phyloP scores from a whole-genome alignment of 129 eudicot species.

The Scalesia atractyloides region DNA sequence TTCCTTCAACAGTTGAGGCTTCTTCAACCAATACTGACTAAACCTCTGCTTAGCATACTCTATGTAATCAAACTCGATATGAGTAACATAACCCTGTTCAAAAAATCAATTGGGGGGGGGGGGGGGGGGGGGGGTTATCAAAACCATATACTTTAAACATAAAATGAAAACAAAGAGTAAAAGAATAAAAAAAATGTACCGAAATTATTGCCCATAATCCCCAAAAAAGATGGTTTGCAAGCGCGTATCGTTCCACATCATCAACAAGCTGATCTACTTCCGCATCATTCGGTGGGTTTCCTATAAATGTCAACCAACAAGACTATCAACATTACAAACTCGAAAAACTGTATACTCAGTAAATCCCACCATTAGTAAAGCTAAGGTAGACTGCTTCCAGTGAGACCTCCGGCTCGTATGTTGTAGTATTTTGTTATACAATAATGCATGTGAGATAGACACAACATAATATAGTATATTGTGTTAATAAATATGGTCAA shows the following conservation, averaged over 20 bases:
- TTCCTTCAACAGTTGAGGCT: slow-evolving; percentile 26
- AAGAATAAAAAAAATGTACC: slow-evolving; percentile 38
- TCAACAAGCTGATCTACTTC: slow-evolving; percentile 55
- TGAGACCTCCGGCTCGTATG: too few relatives aligned
- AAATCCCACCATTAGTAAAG: too few relatives aligned
- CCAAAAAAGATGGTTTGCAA: slow-evolving; percentile 93
- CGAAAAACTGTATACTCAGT: too few relatives aligned
- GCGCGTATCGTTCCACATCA: slow-evolving; percentile 68
- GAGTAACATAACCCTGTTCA: slow-evolving; percentile 55
- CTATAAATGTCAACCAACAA: slow-evolving; percentile 36
- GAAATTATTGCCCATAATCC: slow-evolving; percentile 91
- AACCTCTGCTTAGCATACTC: slow-evolving; percentile 66
- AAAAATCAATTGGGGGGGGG: neutral
- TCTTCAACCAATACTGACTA: slow-evolving; percentile 40
- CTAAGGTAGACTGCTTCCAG: too few relatives aligned
- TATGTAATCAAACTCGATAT: slow-evolving; percentile 66
- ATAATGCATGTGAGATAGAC: too few relatives aligned
- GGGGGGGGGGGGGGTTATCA: neutral
- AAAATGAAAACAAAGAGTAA: neutral
- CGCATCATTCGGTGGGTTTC: slow-evolving; percentile 44
- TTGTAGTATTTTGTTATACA: too few relatives aligned
- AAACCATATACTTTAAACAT: neutral
- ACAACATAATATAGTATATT: too few relatives aligned
- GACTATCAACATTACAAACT: neutral
- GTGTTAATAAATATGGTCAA: slow-evolving; percentile 6